A percentile compares a stretch with the other conserved stretches of the same genome.
Evolutionary conservation across 768 basidiomycete genomes (phyloP).

Genomic region (Boletus vinaceobasis): DNA sequence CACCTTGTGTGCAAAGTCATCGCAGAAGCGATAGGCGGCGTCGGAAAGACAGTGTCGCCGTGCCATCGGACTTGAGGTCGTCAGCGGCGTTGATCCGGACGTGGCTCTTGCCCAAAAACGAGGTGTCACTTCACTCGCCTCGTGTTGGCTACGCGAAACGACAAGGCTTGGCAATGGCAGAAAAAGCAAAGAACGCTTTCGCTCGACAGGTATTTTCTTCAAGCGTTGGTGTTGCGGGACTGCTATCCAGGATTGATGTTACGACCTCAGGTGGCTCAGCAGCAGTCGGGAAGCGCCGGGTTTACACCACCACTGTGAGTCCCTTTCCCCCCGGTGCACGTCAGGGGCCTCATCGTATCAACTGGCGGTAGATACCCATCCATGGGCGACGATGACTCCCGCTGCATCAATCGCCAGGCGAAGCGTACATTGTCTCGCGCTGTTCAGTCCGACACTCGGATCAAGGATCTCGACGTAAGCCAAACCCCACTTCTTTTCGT

Average conservation of each 20-base stretch:
- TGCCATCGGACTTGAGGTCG: background rate
- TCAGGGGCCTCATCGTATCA: conserved; percentile 14
- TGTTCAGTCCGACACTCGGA: conserved; percentile 48
- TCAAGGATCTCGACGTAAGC: conserved; percentile 60
- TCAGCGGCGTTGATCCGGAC: background rate
- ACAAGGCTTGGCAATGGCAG: background rate
- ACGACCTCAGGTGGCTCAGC: background rate
- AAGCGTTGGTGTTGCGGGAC: background rate
- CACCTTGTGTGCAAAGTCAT: conserved; percentile 47
- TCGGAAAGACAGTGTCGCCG: conserved; percentile 34
- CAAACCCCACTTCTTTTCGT: background rate
- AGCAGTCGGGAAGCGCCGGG: background rate
- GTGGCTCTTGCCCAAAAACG: background rate
- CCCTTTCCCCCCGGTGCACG: background rate
- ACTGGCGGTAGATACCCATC: conserved; percentile 3
- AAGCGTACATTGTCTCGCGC: conserved; percentile 47
- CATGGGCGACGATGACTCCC: conserved; percentile 5
- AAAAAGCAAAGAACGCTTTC: background rate
- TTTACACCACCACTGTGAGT: conserved; percentile 13
- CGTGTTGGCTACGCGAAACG: background rate
- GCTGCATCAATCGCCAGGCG: conserved; percentile 41
- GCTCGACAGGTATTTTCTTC: background rate
- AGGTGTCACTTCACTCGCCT: background rate
- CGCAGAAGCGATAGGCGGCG: conserved; percentile 48
- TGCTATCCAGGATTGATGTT: background rate